Percentiles rank a stretch among this genome's conserved stretches.
These are phyloP conservation scores for Chalciporus chontae DNA, from an alignment of 768 basidiomycete species.

Conservation along the genomic window DNA sequence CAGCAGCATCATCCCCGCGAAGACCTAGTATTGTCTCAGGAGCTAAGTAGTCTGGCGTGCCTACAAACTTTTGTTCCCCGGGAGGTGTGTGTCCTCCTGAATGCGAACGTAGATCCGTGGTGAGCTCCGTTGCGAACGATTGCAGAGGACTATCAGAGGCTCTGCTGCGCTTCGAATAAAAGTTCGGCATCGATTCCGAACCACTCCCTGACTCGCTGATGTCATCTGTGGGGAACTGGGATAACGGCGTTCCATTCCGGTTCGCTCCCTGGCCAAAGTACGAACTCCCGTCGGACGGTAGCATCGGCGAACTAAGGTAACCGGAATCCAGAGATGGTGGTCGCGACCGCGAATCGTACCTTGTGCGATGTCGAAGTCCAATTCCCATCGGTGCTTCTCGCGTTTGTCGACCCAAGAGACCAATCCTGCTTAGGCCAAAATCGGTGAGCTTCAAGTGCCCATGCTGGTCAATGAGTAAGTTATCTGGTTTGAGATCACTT, in stretches of 20 bases:
- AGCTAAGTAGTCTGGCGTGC: slow-evolving; percentile 96
- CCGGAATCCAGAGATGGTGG: slow-evolving; percentile 81
- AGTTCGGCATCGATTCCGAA: slow-evolving; percentile 67
- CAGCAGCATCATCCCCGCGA: slow-evolving; percentile 89
- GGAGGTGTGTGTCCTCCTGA: slow-evolving; percentile 59
- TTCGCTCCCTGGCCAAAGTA: slow-evolving; percentile 75
- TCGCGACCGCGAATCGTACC: slow-evolving; percentile 65
- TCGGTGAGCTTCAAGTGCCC: slow-evolving; percentile 98
- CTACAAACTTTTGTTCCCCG: slow-evolving; percentile 91
- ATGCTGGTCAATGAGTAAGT: slow-evolving; percentile 92
- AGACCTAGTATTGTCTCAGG: slow-evolving; percentile 95
- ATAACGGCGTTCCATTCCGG: slow-evolving; percentile 61
- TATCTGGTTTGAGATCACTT: slow-evolving; percentile 97
- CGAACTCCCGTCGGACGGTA: slow-evolving; percentile 69
- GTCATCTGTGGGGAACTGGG: slow-evolving; percentile 73
- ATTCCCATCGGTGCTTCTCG: slow-evolving; percentile 53
- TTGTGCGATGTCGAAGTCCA: slow-evolving; percentile 50
- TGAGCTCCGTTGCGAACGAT: slow-evolving; percentile 83
- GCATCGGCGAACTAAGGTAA: slow-evolving; percentile 73
- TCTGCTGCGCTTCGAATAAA: slow-evolving; percentile 51
- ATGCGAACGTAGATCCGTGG: slow-evolving; percentile 79
- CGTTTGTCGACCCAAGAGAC: slow-evolving; percentile 96
- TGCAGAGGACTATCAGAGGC: slow-evolving; percentile 74
- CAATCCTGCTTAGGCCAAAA: slow-evolving; percentile 94
- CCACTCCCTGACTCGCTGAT: slow-evolving; percentile 80